These are phyloP conservation scores for Discostella stelligeroides DNA, from an alignment of 108 stramenopile genomes.

Conservation along the genomic window DNA sequence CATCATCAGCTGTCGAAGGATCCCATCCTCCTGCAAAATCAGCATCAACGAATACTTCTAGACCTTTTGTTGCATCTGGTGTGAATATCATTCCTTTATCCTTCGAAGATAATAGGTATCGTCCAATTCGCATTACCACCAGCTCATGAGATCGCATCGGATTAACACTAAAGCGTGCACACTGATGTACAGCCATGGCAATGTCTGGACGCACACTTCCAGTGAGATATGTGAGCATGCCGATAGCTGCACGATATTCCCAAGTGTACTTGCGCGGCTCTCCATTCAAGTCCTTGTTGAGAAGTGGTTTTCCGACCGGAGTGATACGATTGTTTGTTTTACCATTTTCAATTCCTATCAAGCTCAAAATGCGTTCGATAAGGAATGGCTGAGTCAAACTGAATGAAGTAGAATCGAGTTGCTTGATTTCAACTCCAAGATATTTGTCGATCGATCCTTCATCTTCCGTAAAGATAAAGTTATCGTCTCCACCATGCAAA, in stretches of 20 bases:
- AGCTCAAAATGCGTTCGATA: conserved; percentile 30
- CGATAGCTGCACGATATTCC: conserved; percentile 48
- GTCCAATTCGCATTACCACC: conserved; percentile 54
- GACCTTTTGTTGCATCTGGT: conserved; percentile 22
- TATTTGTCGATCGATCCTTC: conserved; percentile 47
- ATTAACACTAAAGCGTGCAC: conserved; percentile 30
- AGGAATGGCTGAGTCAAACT: conserved; percentile 52
- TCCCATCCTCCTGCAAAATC: conserved; percentile 56
- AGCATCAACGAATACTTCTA: conserved; percentile 58
- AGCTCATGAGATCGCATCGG: conserved; percentile 53
- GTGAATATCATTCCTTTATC: conserved; percentile 50
- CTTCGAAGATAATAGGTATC: conserved; percentile 48
- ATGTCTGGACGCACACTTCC: conserved; percentile 52
- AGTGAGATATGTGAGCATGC: conserved; percentile 54
- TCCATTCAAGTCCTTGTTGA: conserved; percentile 48
- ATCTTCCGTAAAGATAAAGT: conserved; percentile 23
- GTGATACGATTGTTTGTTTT: background rate
- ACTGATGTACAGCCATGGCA: conserved; percentile 53
- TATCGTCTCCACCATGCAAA: conserved; percentile 4
- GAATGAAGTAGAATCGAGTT: conserved; percentile 25
- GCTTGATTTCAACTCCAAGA: conserved; percentile 45
- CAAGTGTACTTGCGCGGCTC: conserved; percentile 39
- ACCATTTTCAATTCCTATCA: background rate
- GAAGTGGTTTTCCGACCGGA: conserved; percentile 31
- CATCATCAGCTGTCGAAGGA: conserved; percentile 19